A percentile compares a stretch with the other conserved stretches of the same genome.
phyloP scores from a whole-genome alignment of 2,329 filamentous ascomycete species.

The Paraphoma sp. region DNA sequence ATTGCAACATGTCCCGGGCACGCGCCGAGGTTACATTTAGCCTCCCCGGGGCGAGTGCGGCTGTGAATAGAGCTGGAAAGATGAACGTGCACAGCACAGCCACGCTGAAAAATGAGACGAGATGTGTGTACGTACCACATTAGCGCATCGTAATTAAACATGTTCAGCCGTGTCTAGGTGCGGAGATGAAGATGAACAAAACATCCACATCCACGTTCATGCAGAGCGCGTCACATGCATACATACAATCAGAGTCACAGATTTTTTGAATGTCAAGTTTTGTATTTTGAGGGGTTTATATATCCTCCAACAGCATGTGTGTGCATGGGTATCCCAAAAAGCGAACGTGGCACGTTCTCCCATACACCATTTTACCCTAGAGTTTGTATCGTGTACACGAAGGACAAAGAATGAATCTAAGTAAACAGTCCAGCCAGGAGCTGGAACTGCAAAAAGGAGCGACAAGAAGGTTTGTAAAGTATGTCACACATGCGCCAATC shows the following conservation, averaged over 20 bases:
- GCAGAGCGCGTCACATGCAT: no score
- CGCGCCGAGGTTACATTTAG: no score
- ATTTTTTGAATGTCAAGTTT: background rate
- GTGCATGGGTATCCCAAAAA: conserved; percentile 20
- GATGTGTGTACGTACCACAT: background rate
- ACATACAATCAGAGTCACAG: no score
- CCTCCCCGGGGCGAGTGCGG: no score
- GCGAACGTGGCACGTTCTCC: background rate
- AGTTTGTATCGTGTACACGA: conserved; percentile 31
- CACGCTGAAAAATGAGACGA: background rate
- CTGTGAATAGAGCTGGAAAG: no score
- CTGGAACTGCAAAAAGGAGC: conserved; percentile 24
- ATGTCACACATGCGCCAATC: conserved; percentile 3
- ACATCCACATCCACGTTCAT: no score
- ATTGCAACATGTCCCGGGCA: no score
- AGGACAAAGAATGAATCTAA: conserved; percentile 16
- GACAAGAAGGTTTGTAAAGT: conserved; percentile 33
- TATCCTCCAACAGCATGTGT: background rate
- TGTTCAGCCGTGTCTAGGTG: background rate
- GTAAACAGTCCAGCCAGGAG: conserved; percentile 1
- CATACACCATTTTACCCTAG: conserved; percentile 17
- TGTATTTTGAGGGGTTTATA: background rate
- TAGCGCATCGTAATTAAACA: background rate
- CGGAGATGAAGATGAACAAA: background rate
- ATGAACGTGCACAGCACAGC: background rate